A percentile compares a stretch with the other conserved stretches of the same genome.
These are phyloP conservation scores for Tylopilus rubrobrunneus DNA, from an alignment of 768 basidiomycete genomes.

Conservation along the genomic window DNA sequence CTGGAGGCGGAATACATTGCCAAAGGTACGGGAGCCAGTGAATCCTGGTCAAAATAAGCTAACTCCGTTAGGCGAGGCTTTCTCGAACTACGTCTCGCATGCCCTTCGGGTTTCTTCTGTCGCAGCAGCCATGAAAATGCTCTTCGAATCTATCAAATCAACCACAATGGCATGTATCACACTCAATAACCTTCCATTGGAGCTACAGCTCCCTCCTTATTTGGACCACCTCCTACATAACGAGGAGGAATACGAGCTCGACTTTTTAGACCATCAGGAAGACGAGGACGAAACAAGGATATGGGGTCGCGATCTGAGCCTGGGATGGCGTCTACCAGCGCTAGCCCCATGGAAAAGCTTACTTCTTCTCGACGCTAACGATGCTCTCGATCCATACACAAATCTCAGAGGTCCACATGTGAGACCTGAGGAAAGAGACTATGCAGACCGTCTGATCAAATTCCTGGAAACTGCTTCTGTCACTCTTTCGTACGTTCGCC, in stretches of 20 bases:
- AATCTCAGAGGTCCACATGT: constrained; percentile 58
- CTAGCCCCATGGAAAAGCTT: constrained; percentile 92
- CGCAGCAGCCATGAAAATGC: constrained; percentile 70
- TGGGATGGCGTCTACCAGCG: constrained; percentile 70
- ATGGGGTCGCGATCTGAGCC: constrained; percentile 67
- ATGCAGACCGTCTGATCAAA: constrained; percentile 68
- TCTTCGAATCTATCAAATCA: constrained; percentile 77
- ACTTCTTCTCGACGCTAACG: constrained; percentile 63
- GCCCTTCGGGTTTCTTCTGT: constrained; percentile 67
- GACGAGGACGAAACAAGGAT: constrained; percentile 47
- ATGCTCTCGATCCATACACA: constrained; percentile 54
- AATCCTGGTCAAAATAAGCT: constrained; percentile 2
- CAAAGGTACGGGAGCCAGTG: constrained; percentile 53
- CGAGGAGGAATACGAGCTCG: constrained; percentile 54
- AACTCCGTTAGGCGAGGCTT: constrained; percentile 50
- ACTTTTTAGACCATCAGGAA: constrained; percentile 46
- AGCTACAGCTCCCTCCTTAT: constrained; percentile 82
- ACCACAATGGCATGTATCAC: constrained; percentile 75
- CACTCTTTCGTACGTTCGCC: constrained; percentile 63
- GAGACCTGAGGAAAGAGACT: constrained; percentile 57
- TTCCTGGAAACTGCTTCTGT: constrained; percentile 74
- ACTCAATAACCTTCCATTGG: constrained; percentile 75
- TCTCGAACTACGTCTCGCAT: constrained; percentile 49
- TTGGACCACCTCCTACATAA: constrained; percentile 68
- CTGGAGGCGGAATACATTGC: constrained; percentile 68